Evolutionary conservation across 2,329 filamentous ascomycete species (phyloP).

Genomic region (Tolypocladium ovalisporum): DNA sequence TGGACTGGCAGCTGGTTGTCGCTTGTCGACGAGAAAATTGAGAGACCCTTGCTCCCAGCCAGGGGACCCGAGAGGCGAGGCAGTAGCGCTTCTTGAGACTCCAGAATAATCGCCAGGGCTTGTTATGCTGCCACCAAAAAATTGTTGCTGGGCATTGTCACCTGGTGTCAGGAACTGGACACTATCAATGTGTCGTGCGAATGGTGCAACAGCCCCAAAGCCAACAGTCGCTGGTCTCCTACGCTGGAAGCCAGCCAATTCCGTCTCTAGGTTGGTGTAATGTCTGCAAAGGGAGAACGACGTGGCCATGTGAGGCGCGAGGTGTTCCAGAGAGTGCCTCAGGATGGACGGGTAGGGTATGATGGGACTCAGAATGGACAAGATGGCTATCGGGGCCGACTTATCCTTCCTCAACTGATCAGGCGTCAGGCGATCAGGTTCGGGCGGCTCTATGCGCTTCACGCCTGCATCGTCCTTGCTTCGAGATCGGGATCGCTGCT

Average conservation of each 20-base stretch:
- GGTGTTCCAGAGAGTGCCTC: constrained; percentile 68
- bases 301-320: constrained; percentile 82
- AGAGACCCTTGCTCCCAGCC: constrained; percentile 49
- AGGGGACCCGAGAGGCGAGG: constrained; percentile 65
- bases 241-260: constrained; percentile 58
- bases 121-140: constrained; percentile 57
- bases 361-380: constrained; percentile 76
- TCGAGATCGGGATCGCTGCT: constrained; percentile 35
- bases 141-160: constrained; percentile 31
- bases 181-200: constrained; percentile 38
- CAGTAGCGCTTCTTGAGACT: constrained; percentile 60
- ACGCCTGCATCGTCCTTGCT: constrained; percentile 12
- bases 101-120: constrained; percentile 81
- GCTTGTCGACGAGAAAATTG: constrained; percentile 38
- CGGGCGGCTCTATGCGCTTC: constrained; percentile 6
- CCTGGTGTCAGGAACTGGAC: constrained; percentile 28
- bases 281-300: constrained; percentile 82
- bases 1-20: constrained; percentile 41
- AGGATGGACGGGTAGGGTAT: constrained; percentile 86
- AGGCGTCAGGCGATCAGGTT: constrained; percentile 13
- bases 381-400: constrained; percentile 72
- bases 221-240: constrained; percentile 56
- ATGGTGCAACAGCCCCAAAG: constrained; percentile 56
- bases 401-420: constrained; percentile 33
- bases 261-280: constrained; percentile 71